Evolutionary conservation across 257 asterid genomes (phyloP).

Genomic region (Solanum piurae): DNA sequence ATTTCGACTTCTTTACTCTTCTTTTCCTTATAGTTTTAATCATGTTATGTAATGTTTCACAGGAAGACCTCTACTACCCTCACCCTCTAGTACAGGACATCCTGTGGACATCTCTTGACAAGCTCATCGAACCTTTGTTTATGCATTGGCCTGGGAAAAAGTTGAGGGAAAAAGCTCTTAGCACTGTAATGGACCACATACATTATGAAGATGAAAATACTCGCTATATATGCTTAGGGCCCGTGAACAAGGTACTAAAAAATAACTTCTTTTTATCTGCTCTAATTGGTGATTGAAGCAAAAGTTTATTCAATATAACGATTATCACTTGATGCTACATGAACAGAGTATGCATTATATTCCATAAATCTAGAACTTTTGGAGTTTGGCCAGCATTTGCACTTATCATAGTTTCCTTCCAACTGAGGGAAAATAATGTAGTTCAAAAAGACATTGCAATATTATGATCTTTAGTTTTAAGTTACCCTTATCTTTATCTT

Average conservation of each 20-base stretch:
- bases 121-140: constrained; percentile 66
- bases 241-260: constrained; percentile 75
- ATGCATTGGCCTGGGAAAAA: constrained; percentile 90
- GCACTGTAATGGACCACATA: constrained; percentile 69
- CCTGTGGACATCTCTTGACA: constrained; percentile 85
- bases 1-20: not conserved
- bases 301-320: too few relatives aligned
- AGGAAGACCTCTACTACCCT: constrained; percentile 97
- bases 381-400: too few relatives aligned
- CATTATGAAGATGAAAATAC: constrained; percentile 98
- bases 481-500: too few relatives aligned
- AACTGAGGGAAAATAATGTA: too few relatives aligned
- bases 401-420: too few relatives aligned
- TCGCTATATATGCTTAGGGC: constrained; percentile 83
- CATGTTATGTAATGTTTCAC: constrained; percentile 11
- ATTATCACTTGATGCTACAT: too few relatives aligned
- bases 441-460: too few relatives aligned
- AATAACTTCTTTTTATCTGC: not conserved
- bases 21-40: not conserved
- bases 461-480: too few relatives aligned
- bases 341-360: too few relatives aligned
- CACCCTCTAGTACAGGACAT: constrained; percentile 79
- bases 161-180: constrained; percentile 69
- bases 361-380: too few relatives aligned
- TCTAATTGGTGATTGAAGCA: too few relatives aligned